These are phyloP conservation scores for Apophysomyces trapeziformis DNA, from an alignment of 371 early-diverging fungal species.

Conservation along the genomic window DNA sequence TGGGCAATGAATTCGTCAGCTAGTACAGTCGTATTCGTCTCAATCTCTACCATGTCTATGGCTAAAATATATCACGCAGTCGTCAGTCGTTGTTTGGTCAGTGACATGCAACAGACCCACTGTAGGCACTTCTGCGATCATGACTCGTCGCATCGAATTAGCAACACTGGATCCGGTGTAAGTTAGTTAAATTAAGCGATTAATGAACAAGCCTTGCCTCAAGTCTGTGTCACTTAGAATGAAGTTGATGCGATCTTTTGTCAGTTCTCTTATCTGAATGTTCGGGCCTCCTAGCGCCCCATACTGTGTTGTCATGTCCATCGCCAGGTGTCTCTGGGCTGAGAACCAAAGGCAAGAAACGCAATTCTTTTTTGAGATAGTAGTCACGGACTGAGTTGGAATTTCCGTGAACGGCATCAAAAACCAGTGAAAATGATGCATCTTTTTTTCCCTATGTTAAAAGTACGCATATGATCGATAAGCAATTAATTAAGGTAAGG, in stretches of 20 bases:
- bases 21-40: slow-evolving; percentile 94
- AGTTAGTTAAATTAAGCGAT: slow-evolving; percentile 1
- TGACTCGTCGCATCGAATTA: slow-evolving; percentile 95
- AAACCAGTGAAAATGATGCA: too few species aligned
- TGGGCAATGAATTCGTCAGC: slow-evolving; percentile 99
- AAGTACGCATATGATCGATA: too few species aligned
- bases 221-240: slow-evolving; percentile 80
- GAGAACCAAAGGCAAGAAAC: too few species aligned
- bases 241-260: slow-evolving; percentile 73
- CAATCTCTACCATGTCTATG: slow-evolving; percentile 98
- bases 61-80: slow-evolving; percentile 53
- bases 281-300: slow-evolving; percentile 65
- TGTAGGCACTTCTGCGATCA: slow-evolving; percentile 99
- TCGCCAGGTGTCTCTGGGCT: neutral
- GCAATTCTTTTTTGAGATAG: too few species aligned
- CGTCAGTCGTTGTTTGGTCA: neutral
- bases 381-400: too few species aligned
- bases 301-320: slow-evolving; percentile 29
- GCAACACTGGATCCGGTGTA: slow-evolving; percentile 69
- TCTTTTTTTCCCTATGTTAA: too few species aligned
- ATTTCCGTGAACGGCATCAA: too few species aligned
- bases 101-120: slow-evolving; percentile 60
- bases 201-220: slow-evolving; percentile 51
- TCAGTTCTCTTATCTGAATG: slow-evolving; percentile 72
- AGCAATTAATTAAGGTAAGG: too few species aligned